Evolutionary conservation across 306 rosid genomes (phyloP).

Genomic region (Datisca glomerata): DNA sequence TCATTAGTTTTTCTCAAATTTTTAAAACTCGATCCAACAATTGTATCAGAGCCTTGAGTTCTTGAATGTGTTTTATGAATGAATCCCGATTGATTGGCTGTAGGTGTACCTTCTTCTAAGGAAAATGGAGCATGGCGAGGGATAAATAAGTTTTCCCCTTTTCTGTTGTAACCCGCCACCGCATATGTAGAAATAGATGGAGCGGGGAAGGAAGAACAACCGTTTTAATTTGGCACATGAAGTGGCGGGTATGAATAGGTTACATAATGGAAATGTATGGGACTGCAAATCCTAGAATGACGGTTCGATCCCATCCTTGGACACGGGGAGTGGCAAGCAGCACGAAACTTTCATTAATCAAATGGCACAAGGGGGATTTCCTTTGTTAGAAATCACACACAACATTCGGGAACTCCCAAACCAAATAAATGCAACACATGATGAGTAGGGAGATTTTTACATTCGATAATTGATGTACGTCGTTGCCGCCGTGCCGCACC

Average conservation of each 20-base stretch:
- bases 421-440: no score
- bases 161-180: not conserved
- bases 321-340: not conserved
- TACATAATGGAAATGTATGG: constrained; percentile 7
- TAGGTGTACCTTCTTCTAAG: no score
- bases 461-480: no score
- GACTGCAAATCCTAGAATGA: constrained; percentile 12
- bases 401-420: no score
- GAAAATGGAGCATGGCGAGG: not conserved
- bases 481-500: no score
- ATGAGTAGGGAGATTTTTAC: no score
- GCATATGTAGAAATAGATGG: not conserved
- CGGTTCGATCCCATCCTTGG: constrained; percentile 1
- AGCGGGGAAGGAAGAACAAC: not conserved
- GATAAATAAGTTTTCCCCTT: not conserved
- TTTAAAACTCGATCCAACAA: no score
- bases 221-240: not conserved
- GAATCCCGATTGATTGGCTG: no score
- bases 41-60: no score
- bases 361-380: constrained; percentile 2
- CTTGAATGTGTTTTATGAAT: no score
- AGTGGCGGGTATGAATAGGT: constrained; percentile 1
- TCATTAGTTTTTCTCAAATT: no score
- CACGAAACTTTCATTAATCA: not conserved
- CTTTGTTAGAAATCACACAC: constrained; percentile 1